phyloP scores from a whole-genome alignment of 129 eudicot species.

The Rutidosis leptorrhynchoides region DNA sequence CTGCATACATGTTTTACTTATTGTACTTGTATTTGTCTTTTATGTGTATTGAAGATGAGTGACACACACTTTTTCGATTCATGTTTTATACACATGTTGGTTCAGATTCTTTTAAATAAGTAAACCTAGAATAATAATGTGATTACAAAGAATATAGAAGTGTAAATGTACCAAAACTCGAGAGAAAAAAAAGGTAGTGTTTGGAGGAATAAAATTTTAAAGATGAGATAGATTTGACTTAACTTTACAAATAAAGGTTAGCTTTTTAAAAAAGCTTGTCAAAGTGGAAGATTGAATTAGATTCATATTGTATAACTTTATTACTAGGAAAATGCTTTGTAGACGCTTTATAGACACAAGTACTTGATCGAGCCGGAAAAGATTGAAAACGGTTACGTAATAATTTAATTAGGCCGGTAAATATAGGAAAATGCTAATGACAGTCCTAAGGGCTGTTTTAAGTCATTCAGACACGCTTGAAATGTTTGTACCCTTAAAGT shows the following conservation, averaged over 20 bases:
- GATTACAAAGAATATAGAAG: conserved; percentile 23
- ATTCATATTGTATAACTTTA: conserved; percentile 29
- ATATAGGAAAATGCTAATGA: too few species aligned
- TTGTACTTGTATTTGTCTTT: conserved; percentile 13
- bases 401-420: too few species aligned
- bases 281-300: conserved; percentile 44
- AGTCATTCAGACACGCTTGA: too few species aligned
- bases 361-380: too few species aligned
- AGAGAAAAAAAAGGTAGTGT: conserved; percentile 23
- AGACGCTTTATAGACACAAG: too few species aligned
- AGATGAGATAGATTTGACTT: conserved; percentile 33
- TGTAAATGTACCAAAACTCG: conserved; percentile 18
- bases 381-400: too few species aligned
- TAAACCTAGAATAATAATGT: conserved; percentile 5
- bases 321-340: too few species aligned
- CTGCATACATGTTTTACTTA: background rate
- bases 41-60: background rate
- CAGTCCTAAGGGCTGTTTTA: too few species aligned
- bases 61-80: background rate
- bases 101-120: conserved; percentile 3
- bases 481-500: too few species aligned
- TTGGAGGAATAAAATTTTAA: conserved; percentile 26
- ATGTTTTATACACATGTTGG: background rate
- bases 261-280: conserved; percentile 32
- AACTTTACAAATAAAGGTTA: conserved; percentile 37